Evolutionary conservation across 2,329 filamentous ascomycete genomes (phyloP).

Genomic region (Chalara sp.): DNA sequence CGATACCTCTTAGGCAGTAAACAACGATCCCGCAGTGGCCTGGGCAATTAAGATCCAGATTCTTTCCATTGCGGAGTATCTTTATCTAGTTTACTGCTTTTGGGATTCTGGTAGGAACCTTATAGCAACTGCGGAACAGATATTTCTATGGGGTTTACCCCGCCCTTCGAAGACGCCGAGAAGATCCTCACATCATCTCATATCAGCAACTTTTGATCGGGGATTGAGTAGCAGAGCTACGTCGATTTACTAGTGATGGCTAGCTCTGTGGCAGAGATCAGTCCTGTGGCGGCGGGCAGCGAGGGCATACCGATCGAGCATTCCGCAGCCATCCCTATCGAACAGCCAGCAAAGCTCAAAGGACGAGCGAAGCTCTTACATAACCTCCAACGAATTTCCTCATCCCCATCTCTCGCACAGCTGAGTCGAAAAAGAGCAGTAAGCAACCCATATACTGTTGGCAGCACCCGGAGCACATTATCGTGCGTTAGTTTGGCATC

Average conservation of each 20-base stretch:
- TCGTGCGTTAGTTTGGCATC: constrained; percentile 26
- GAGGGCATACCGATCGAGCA: constrained; percentile 15
- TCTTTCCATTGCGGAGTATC: too few relatives aligned
- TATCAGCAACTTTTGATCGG: too few relatives aligned
- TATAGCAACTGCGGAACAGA: too few relatives aligned
- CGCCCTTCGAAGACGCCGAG: too few relatives aligned
- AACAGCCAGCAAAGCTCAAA: constrained; percentile 21
- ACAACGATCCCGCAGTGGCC: too few relatives aligned
- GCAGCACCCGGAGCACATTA: constrained; percentile 17
- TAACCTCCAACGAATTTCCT: constrained; percentile 27
- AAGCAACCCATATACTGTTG: constrained; percentile 22
- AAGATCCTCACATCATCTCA: too few relatives aligned
- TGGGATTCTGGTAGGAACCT: too few relatives aligned
- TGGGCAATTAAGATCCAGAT: too few relatives aligned
- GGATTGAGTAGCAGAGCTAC: too few relatives aligned
- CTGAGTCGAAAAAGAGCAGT: constrained; percentile 21
- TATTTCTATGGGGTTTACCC: too few relatives aligned
- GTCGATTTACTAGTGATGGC: constrained; percentile 12
- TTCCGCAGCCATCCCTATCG: constrained; percentile 21
- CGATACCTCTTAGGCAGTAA: too few relatives aligned
- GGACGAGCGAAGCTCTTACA: constrained; percentile 24
- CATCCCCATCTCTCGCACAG: constrained; percentile 26
- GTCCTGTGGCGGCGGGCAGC: constrained; percentile 10
- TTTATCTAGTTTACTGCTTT: too few relatives aligned
- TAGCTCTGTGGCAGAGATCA: constrained; percentile 15